These are phyloP conservation scores for Calonectria pseudoreteaudii DNA, from an alignment of 2,329 filamentous ascomycete genomes.

Conservation along the genomic window DNA sequence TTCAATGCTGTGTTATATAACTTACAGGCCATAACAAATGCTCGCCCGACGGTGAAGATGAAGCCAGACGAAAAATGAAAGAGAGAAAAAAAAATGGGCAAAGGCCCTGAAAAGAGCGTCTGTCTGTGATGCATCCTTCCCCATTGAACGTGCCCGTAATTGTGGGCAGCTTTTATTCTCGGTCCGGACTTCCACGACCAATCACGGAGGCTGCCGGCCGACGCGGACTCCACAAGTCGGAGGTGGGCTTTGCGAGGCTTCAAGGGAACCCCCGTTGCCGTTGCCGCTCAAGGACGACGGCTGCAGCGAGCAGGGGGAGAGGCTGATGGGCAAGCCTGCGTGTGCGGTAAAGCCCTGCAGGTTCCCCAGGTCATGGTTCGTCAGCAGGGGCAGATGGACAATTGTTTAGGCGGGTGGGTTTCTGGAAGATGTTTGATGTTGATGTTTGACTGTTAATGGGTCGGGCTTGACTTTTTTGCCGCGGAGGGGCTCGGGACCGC, in stretches of 20 bases:
- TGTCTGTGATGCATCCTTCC: not conserved
- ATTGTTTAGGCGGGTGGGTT: not conserved
- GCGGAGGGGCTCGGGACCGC: not conserved
- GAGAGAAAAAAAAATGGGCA: not conserved
- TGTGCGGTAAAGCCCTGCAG: not conserved
- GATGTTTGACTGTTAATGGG: conserved; percentile 11
- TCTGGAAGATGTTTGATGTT: conserved; percentile 7
- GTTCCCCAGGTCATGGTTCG: conserved; percentile 3
- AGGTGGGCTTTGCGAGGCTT: conserved; percentile 11
- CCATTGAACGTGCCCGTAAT: conserved; percentile 9
- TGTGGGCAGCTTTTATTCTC: conserved; percentile 16
- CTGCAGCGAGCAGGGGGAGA: not conserved
- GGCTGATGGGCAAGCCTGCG: not conserved
- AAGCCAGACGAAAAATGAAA: not conserved
- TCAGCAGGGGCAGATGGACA: not conserved
- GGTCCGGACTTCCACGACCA: conserved; percentile 31
- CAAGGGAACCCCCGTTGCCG: conserved; percentile 26
- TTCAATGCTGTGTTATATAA: not conserved
- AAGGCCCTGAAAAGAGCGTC: conserved; percentile 5
- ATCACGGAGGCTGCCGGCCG: conserved; percentile 40
- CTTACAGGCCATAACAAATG: not conserved
- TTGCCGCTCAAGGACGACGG: conserved; percentile 13
- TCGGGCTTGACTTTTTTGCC: not conserved
- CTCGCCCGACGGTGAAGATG: not conserved
- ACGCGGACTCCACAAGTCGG: conserved; percentile 29